Evolutionary conservation across 495 filamentous ascomycete species (phyloP).

Genomic region (Hyaloscypha finlandica): DNA sequence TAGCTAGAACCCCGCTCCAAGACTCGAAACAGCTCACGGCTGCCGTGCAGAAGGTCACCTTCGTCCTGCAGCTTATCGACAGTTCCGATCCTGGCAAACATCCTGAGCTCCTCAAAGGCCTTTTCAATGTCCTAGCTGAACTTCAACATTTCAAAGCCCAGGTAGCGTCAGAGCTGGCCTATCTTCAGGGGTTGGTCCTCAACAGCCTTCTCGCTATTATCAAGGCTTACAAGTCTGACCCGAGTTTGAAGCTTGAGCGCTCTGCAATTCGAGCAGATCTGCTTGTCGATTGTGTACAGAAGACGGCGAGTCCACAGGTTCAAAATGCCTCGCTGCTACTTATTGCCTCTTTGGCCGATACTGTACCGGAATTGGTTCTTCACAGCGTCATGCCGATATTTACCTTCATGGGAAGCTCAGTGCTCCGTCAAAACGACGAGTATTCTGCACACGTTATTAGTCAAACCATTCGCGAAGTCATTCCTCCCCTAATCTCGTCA

Average conservation of each 20-base stretch:
- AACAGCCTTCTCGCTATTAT: slow-evolving; percentile 78
- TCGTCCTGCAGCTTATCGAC: slow-evolving; percentile 87
- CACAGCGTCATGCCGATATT: slow-evolving; percentile 99
- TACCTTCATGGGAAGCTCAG: slow-evolving; percentile 91
- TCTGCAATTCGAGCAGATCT: slow-evolving; percentile 80
- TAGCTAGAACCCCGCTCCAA: slow-evolving; percentile 38
- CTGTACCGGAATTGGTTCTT: slow-evolving; percentile 83
- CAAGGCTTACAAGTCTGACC: slow-evolving; percentile 63
- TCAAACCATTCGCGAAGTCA: slow-evolving; percentile 83
- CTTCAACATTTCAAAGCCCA: slow-evolving; percentile 76
- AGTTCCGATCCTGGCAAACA: slow-evolving; percentile 70
- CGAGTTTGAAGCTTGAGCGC: slow-evolving; percentile 66
- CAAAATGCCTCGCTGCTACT: slow-evolving; percentile 91
- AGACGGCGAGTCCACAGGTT: slow-evolving; percentile 82
- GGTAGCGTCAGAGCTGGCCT: slow-evolving; percentile 74
- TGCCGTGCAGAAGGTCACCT: slow-evolving; percentile 71
- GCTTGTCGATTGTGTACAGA: slow-evolving; percentile 87
- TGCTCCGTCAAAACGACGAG: slow-evolving; percentile 88
- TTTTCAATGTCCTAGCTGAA: slow-evolving; percentile 83
- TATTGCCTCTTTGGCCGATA: slow-evolving; percentile 76
- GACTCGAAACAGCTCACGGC: slow-evolving; percentile 55
- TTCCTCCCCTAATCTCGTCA: slow-evolving; percentile 86
- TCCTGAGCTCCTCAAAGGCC: slow-evolving; percentile 68
- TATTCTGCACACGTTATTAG: slow-evolving; percentile 93
- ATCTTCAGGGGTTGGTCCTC: slow-evolving; percentile 79